Base-by-base conservation (phyloP, 345 rosid species). In the Balakata baccata region DNA sequence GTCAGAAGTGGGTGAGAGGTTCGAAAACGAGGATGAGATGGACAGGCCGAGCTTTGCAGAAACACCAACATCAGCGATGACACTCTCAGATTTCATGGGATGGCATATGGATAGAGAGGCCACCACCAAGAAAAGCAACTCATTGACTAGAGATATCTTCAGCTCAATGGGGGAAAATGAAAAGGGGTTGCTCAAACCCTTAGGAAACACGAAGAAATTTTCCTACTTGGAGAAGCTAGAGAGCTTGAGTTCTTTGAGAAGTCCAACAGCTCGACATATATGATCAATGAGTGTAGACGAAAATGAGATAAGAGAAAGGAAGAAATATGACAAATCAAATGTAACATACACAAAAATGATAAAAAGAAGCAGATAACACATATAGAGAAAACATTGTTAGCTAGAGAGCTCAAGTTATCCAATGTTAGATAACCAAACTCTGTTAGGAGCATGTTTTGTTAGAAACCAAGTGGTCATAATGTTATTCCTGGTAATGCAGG, bases 11-110 rank as follows among this genome's bases (percentile, higher is more conserved):
- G 16, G 68, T 17, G 69, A 53, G 2, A 47, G 37, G 56, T 14
- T 34, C 7, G 71, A 51, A 17, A 51, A 52, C 5, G 60, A 66
- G 18, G 0, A 87, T 77, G 16, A 81, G 50, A 46, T 18, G 18
- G 58, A 53, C 23, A 84, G 90, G 58, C 89, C 90, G 34, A 29
- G 34, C 34, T 29, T 29, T 29, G 34, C 34, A 29, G 34, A 29
- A 29, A 29, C 34, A 29, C 34, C 34, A 29, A 29, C 34, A 29
- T 29, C 34, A 66, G 81, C 80, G 3, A 81, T 70, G 84, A 92
- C 91, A 14, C 92, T 90, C 11, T 86, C 90, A 29, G 94, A 92
- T 72, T 86, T 88, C 86, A 90, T 92, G 82, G 96, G 94, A 13
- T 92, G 98, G 98, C 77, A 75, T n/a, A 14, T 84, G 12, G 85